Conservation (phyloP, 305 asterid species). For the Salvia sclarea region DNA sequence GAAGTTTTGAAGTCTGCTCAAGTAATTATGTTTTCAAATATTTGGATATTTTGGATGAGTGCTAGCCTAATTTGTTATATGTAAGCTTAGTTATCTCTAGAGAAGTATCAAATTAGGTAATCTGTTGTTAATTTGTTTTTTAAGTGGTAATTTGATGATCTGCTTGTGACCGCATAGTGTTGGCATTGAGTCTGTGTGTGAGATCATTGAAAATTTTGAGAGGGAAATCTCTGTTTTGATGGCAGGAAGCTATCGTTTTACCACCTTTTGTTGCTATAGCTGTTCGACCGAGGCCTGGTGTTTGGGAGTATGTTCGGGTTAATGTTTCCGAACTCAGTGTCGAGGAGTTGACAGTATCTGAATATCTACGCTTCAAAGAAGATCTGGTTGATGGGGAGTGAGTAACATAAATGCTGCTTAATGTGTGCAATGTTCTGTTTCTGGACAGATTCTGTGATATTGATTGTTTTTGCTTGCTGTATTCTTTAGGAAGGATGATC, state of each 20-base stretch:
- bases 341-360: constrained; percentile 84
- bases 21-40: constrained; percentile 40
- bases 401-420: constrained; percentile 38
- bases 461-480: constrained; percentile 29
- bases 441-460: constrained; percentile 1
- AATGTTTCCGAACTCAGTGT: constrained; percentile 83
- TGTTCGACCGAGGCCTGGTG: constrained; percentile 98
- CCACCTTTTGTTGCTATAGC: constrained; percentile 98
- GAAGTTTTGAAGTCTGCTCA: constrained; percentile 85
- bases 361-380: constrained; percentile 84
- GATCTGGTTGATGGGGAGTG: constrained; percentile 88
- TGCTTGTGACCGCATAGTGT: background rate
- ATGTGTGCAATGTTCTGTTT: background rate
- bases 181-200: background rate
- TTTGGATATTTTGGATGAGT: background rate
- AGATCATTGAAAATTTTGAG: background rate
- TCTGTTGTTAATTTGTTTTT: background rate
- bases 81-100: background rate
- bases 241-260: constrained; percentile 87
- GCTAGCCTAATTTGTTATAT: background rate
- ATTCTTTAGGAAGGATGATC: constrained; percentile 51
- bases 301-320: constrained; percentile 95
- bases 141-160: background rate
- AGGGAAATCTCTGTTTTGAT: constrained; percentile 21
- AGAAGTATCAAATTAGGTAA: background rate